A percentile compares a stretch with the other conserved stretches of the same genome.
These are phyloP conservation scores for Sclerotinia glacialis DNA, from an alignment of 2,329 filamentous ascomycete species.

Conservation along the genomic window DNA sequence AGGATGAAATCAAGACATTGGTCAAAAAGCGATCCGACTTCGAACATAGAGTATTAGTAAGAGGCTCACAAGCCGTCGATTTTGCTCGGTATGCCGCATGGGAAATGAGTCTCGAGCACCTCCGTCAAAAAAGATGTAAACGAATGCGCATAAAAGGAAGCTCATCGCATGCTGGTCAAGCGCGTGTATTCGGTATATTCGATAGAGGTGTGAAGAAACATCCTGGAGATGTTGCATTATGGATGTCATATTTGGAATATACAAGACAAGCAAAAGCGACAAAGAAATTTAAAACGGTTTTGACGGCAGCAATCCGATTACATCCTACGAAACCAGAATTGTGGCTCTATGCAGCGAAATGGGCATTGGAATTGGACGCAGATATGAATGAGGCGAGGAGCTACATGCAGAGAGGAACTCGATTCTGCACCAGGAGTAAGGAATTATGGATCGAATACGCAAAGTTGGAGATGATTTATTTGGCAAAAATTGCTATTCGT, in stretches of 20 bases:
- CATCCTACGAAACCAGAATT: slow-evolving; percentile 80
- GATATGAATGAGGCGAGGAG: slow-evolving; percentile 84
- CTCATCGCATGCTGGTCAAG: slow-evolving; percentile 69
- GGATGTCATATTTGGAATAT: slow-evolving; percentile 88
- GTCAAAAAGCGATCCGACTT: slow-evolving; percentile 88
- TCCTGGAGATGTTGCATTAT: slow-evolving; percentile 74
- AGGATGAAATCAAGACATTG: slow-evolving; percentile 88
- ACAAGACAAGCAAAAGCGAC: slow-evolving; percentile 65
- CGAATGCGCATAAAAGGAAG: slow-evolving; percentile 70
- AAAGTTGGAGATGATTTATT: slow-evolving; percentile 87
- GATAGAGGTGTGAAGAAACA: slow-evolving; percentile 84
- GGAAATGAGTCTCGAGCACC: slow-evolving; percentile 67
- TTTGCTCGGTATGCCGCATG: slow-evolving; percentile 80
- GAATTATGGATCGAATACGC: slow-evolving; percentile 87
- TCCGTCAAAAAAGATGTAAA: slow-evolving; percentile 79
- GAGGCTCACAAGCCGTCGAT: slow-evolving; percentile 72
- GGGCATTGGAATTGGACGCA: slow-evolving; percentile 71
- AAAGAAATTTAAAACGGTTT: slow-evolving; percentile 62
- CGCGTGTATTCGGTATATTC: slow-evolving; percentile 83
- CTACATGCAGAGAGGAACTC: slow-evolving; percentile 83
- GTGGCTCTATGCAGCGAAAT: slow-evolving; percentile 81
- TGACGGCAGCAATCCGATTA: slow-evolving; percentile 72
- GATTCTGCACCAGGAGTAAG: slow-evolving; percentile 78
- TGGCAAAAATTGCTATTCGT: slow-evolving; percentile 75
- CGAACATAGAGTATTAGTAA: slow-evolving; percentile 84